Evolutionary conservation across 1,139 yeast species (phyloP), one percentile per base, ranked within the genome.

Genomic region (Geotrichum carabidarum): DNA sequence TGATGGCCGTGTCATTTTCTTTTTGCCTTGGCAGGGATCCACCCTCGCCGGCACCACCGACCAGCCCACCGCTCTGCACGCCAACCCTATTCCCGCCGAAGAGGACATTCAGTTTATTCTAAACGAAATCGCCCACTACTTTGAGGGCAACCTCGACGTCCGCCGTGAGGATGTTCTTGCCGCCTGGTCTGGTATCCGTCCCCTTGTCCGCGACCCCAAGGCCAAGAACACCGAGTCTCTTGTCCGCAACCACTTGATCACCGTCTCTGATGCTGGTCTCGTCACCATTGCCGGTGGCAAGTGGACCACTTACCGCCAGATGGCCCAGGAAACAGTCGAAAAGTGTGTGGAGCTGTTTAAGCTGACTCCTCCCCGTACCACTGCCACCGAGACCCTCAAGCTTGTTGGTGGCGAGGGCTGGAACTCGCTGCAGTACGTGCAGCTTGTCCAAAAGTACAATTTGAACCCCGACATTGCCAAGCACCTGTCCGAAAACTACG

Each of bases 141-240:
- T 91, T 64, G 70, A 71, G 56, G 72, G 74, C 51, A 88, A 84
- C 66, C 84, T 91, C 78, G 90, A 90, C 51, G 95, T 91, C 54
- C 80, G 86, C 66, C 81, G 96, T 74, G 89, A 84, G 60, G 98
- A 91, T 68, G 96, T 91, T 44, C 78, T 87, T 63, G 86, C 94
- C 66, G 96, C 98, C 55, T 91, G 98, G 98, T 84, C 95, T 54
- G 98, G 98, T 72, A 87, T 91, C 66, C 81, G 98, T 71, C 98
- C 98, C 17, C 81, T 91, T 68, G 97, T 89, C 45, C 83, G 88
- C 70, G 95, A 90, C 70, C 97, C 97, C 56, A 74, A 83, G 60
- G 77, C 75, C 59, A 72, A 79, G 59, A 77, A 80, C 61, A 76
- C 78, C 58, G 94, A 88, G 72, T 93, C 90, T 55, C 78, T 91